Evolutionary conservation across 805 yeast genomes (phyloP), one percentile per base, ranked within the genome.

Genomic region (Teunomyces lycoperdinae): DNA sequence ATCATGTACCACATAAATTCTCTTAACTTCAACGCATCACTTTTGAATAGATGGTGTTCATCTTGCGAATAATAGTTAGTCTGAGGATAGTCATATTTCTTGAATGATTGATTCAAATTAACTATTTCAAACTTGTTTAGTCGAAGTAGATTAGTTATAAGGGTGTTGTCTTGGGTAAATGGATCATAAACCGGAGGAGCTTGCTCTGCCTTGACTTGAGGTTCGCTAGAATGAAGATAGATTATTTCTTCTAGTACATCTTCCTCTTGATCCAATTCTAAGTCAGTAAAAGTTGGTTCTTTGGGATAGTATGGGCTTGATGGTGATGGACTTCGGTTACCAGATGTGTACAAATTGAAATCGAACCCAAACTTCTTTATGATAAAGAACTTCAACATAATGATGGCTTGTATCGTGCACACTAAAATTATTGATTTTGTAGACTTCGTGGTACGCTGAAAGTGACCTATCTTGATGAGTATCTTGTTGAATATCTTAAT

Each of bases 1-100:
- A 70, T 61, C 30, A 67, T 49, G 26, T 56, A 52, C 73, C 74
- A 71, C 13, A 67, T 50, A n/a, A 51, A 43, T 9, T 56, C 57
- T 36, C 74, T 57, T 24, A 69, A 50, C 49, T 63, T 63, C 29
- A 44, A 50, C 2, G 71, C 56, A 46, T 68, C 70, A 41, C 53
- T 52, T 32, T 46, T 47, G 20, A 20, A 16, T 13, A 17, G 26
- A 10, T 27, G 29, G 10, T 14, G 20, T 4, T 47, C 50, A 26
- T 10, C 28, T 4, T 20, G 26, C 26, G 14, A 17, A 10, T 35
- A 9, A 39, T 36, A 38, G 39, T 33, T 48, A 10, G 50, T 24
- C 47, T 61, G 62, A 27, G 50, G 50, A 40, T 56, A 53, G 24
- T 68, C 71, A 28, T 62, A 50, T 6, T 55, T 52, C 14, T 51